Base-by-base conservation (phyloP, 2,329 filamentous ascomycete genomes). In the Salinomyces thailandicus region DNA sequence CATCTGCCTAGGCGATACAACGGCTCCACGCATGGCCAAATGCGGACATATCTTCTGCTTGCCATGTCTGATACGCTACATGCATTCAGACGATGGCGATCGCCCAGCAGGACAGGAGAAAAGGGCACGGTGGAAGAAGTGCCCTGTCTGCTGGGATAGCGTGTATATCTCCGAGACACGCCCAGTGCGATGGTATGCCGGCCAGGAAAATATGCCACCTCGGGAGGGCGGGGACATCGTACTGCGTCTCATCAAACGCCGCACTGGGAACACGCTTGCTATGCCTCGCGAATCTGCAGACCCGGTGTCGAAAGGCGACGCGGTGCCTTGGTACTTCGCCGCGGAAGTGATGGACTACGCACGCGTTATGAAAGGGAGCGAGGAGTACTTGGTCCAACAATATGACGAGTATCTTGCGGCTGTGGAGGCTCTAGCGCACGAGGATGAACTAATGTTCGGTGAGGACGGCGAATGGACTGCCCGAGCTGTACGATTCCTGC, bases 21-120 rank as follows among this genome's bases (percentile, higher is more conserved):
- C 93, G 13, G 91, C 91, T 5, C 87, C 91, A 19, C 79, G 91
- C 38, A 98, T 98, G 89, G 87, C 91, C 28, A 89, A 81, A 55
- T 98, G 91, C 54, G 91, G 91, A 1, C 91, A 98, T 57, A 94
- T 98, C 9, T 96, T 95, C 59, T 98, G 91, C 57, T 67, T 96
- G 20, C 80, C 91, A 5, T 98, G 91, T 57, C 63, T 96, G 43
- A 85, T 96, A 45, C 81, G 91, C 33, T 98, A 93, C 58, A 95
- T 98, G 85, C 84, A 93, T 51, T 83, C 86, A 5, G 76, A 72
- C 16, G 80, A 82, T 38, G 79, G 83, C n/a, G 80, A 82, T 20
- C 62, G 64, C 6, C 72, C 70, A 39, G 66, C 73, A 7, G 22
- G 22, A 26, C 47, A 71, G 0, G 78, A 80, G 44, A 87, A 80